Evolutionary conservation across 495 filamentous ascomycete genomes (phyloP).

Genomic region (Bryoglossum gracile): DNA sequence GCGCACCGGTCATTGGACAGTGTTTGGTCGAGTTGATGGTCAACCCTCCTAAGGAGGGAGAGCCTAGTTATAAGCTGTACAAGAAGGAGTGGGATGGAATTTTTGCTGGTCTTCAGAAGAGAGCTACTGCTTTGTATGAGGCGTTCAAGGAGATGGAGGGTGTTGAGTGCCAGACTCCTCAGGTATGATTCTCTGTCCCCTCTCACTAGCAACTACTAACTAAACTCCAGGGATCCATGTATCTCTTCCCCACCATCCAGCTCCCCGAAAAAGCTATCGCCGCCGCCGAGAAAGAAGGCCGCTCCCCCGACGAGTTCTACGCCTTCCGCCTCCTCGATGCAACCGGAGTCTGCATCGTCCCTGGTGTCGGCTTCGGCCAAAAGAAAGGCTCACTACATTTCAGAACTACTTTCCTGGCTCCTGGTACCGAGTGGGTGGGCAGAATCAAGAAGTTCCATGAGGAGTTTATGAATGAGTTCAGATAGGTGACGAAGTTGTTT

Average conservation of each 20-base stretch:
- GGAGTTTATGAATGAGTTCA: conserved; percentile 83
- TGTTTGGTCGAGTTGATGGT: conserved; percentile 96
- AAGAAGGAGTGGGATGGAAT: conserved; percentile 75
- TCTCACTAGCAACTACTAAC: conserved; percentile 7
- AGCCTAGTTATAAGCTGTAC: conserved; percentile 78
- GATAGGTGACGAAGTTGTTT: no score
- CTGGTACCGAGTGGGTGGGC: conserved; percentile 91
- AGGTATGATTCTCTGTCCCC: conserved; percentile 34
- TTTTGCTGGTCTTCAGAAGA: conserved; percentile 62
- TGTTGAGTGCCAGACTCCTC: conserved; percentile 77
- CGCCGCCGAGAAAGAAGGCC: conserved; percentile 65
- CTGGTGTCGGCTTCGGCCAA: conserved; percentile 90
- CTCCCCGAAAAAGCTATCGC: conserved; percentile 67
- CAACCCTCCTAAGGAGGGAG: conserved; percentile 78
- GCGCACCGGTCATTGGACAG: conserved; percentile 90
- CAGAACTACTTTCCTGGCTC: conserved; percentile 92
- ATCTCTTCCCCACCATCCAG: conserved; percentile 91
- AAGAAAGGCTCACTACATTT: conserved; percentile 88
- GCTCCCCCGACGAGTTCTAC: conserved; percentile 87
- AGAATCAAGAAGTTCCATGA: conserved; percentile 83
- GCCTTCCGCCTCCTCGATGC: conserved; percentile 82
- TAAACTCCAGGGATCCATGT: conserved; percentile 76
- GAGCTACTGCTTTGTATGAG: conserved; percentile 77
- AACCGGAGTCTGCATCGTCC: conserved; percentile 92
- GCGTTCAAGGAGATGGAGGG: conserved; percentile 94